phyloP scores from a whole-genome alignment of 371 early-diverging fungal genomes.

The Zychaea mexicana region DNA sequence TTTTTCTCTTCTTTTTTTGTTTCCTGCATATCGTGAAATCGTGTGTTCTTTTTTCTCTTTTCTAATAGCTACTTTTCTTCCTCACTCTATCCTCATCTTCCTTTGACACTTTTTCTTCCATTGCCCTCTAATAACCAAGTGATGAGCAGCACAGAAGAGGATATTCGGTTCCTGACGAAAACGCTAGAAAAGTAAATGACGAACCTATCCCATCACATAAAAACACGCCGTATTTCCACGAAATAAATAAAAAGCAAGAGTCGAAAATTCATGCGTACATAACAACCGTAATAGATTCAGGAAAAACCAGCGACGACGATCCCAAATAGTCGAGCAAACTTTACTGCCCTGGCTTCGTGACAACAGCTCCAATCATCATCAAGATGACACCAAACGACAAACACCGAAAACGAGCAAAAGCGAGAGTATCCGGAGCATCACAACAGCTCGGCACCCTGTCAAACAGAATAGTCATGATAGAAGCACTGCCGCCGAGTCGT shows the following conservation, averaged over 20 bases:
- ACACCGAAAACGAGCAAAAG: background rate
- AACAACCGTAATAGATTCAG: conserved; percentile 4
- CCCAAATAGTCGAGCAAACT: conserved; percentile 8
- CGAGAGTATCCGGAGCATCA: background rate
- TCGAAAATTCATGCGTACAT: background rate
- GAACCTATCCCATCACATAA: background rate
- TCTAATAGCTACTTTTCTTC: no score
- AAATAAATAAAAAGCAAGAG: background rate
- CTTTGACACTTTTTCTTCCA: no score
- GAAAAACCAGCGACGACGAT: conserved; percentile 7
- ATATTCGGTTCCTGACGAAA: background rate
- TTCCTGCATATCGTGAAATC: no score
- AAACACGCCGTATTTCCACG: background rate
- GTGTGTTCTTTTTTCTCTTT: no score
- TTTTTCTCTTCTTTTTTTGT: no score
- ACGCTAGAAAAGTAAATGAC: conserved; percentile 5
- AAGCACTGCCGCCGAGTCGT: no score
- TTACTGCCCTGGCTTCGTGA: conserved; percentile 5
- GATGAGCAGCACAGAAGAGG: background rate
- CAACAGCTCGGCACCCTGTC: background rate
- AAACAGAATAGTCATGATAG: background rate
- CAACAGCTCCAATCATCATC: background rate
- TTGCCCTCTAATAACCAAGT: no score
- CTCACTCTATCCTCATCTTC: no score
- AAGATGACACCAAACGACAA: background rate